phyloP scores from a whole-genome alignment of 2,329 filamentous ascomycete species.

The Ophiobolus disseminans region DNA sequence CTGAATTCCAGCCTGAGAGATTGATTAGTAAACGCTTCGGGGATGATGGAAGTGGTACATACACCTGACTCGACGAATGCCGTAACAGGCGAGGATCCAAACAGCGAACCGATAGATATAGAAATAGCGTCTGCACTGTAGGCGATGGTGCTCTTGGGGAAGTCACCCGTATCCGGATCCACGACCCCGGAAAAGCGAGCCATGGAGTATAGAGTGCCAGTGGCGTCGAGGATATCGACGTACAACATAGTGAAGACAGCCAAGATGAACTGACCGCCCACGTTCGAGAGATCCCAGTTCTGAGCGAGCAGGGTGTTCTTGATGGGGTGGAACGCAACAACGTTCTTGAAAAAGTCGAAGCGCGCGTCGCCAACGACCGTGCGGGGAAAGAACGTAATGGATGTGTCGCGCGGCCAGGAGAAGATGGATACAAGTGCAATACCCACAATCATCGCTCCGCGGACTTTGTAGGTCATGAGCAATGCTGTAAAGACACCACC shows the following conservation, averaged over 20 bases:
- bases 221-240: conserved; percentile 83
- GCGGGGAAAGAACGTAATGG: conserved; percentile 82
- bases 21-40: not conserved
- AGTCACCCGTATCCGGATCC: conserved; percentile 83
- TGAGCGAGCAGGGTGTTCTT: conserved; percentile 72
- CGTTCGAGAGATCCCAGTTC: conserved; percentile 72
- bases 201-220: conserved; percentile 89
- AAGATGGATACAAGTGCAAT: conserved; percentile 85
- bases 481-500: conserved; percentile 81
- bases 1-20: conserved; percentile 70
- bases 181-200: conserved; percentile 82
- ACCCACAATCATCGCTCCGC: conserved; percentile 82
- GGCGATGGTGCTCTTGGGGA: conserved; percentile 83
- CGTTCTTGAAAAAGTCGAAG: conserved; percentile 88
- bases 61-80: conserved; percentile 85
- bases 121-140: conserved; percentile 83
- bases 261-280: conserved; percentile 78
- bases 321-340: conserved; percentile 84
- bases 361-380: conserved; percentile 69
- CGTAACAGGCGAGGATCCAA: conserved; percentile 82
- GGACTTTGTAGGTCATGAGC: conserved; percentile 84
- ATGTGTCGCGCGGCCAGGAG: conserved; percentile 80
- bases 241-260: conserved; percentile 90
- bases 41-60: conserved; percentile 11
- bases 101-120: conserved; percentile 79